Base-by-base conservation (phyloP, 805 yeast genomes). In the Cyberlindnera samutprakarnensis region DNA sequence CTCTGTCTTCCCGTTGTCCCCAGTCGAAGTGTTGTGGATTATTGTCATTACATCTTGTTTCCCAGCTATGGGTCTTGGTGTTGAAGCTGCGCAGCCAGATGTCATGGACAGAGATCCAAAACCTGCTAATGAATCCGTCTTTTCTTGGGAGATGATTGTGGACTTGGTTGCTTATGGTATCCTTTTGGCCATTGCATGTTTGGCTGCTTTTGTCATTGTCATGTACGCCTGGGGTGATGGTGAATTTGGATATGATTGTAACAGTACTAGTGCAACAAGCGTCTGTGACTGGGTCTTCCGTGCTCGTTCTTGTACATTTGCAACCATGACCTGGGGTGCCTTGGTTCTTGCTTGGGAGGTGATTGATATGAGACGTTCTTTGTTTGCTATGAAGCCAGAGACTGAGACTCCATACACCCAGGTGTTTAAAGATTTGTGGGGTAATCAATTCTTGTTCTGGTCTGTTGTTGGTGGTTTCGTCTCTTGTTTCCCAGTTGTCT, bases 241-340 rank as follows among this genome's bases (percentile, higher is more conserved):
- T 20, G 52, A 75, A 22, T 64, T 84, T 30, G 94, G 92, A 12
- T 28, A 35, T 14, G 57, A 65, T 37, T 84, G 95, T 60, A 84
- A 84, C 55, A 57, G 27, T 17, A 18, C 66, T 18, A 54, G 52
- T 18, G 62, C 61, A 32, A 59, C 60, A 25, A 60, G 49, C 2
- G 38, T 59, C 0, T 85, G 95, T 58, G 47, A 59, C 28, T 56
- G 65, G 39, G 94, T 85, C 10, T 84, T 77, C 58, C 66, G 71
- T 45, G 83, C 87, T 4, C 72, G 95, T 53, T 72, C 94, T 4
- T 72, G 81, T 4, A 71, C 87, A 0, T 85, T 85, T 62, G 80
- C 80, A 1, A 72, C 78, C 2, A 78, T 84, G 78, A 85, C 94
- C 1, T 85, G 94, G 94, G 72, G 88, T 60, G 81, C 90, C 4